Base-by-base conservation (phyloP, 257 asterid species). In the Echites panduratus region DNA sequence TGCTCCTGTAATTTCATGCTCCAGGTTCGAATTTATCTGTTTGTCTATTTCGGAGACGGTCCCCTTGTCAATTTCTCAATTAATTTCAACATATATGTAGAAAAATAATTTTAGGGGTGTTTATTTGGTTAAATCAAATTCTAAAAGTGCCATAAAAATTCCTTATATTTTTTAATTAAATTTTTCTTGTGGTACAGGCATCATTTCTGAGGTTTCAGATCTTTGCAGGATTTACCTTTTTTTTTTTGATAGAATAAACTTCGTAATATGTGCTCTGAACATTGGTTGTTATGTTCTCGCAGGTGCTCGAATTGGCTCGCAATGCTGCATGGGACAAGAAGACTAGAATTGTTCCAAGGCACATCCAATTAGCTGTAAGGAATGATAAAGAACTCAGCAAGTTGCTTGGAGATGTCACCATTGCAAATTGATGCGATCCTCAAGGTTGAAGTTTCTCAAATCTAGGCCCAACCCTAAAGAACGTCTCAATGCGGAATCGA, bases 331-430 rank as follows among this genome's bases (percentile, higher is more conserved):
- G 73, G 56, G 73, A 66, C 40, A 74, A 66, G 47, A 74, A 74
- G 78, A 74, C 20, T 12, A 57, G 78, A 16, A 74, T 74, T 8
- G 57, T 66, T 27, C 73, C 78, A 9, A 65, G 78, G 65, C 78
- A 74, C 32, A 74, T 74, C 41, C 73, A 74, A 58, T 69, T 74
- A 22, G 78, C 78, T 14, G 73, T 74, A 56, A 65, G 77, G 66
- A 65, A 74, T 32, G 77, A 64, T 65, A 72, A 74, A n/a, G 77
- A 74, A 22, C 26, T 74, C 22, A 65, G 78, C 78, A 74, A 74
- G 72, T 67, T 74, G 9, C 52, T 74, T 29, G 78, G 78, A 6
- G 19, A 62, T 4, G 73, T 74, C 0, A 74, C 72, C n/a, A 74
- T 65, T 65, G 78, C 78, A 4, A 74, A 74, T 74, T 72, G 19